Evolutionary conservation across 106 monocot species (phyloP), one percentile per base, ranked within the genome.

Genomic region (Iris macrosiphon): DNA sequence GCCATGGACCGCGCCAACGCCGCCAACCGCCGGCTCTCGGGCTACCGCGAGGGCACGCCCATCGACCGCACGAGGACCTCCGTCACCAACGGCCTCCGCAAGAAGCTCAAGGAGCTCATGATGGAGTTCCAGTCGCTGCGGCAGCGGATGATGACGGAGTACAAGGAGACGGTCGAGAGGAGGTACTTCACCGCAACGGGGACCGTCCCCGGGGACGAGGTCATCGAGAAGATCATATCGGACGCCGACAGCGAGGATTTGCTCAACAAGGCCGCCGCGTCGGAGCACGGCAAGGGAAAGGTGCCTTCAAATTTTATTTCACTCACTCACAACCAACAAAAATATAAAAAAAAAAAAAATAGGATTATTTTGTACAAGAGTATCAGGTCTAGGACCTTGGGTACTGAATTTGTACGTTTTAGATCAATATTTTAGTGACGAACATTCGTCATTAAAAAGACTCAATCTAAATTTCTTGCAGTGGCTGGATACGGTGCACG

Each of bases 101-200:
- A 72, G 69, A 78, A 72, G 62, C 68, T 88, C 42, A 78, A 69
- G 30, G 87, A 88, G 46, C 47, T 71, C 14, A 88, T 88, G 89
- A 63, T 81, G 58, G 76, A 67, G 46, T 89, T 89, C 65, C 74
- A 74, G 49, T 61, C 28, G 23, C 60, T 89, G 31, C 52, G 89
- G 49, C 80, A 77, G 69, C 62, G 42, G 57, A 72, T 77, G 52
- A 69, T 71, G 64, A 19, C 78, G 2, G 87, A 87, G 66, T 75
- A 82, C 69, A 72, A 70, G 54, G 82, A 87, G 57, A 65, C 75
- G 22, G 87, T 87, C 40, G 82, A 75, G 40, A 64, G 88, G 10
- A 47, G 83, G 20, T 79, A 75, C 67, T 89, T 58, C 68, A 74
- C 84, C 2, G 41, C 80, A 13, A 89, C 84, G 14, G 89, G 89